Percentiles rank a stretch among this genome's conserved stretches.
phyloP scores from a whole-genome alignment of 2,329 filamentous ascomycete species.

The Monosporascus ibericus region DNA sequence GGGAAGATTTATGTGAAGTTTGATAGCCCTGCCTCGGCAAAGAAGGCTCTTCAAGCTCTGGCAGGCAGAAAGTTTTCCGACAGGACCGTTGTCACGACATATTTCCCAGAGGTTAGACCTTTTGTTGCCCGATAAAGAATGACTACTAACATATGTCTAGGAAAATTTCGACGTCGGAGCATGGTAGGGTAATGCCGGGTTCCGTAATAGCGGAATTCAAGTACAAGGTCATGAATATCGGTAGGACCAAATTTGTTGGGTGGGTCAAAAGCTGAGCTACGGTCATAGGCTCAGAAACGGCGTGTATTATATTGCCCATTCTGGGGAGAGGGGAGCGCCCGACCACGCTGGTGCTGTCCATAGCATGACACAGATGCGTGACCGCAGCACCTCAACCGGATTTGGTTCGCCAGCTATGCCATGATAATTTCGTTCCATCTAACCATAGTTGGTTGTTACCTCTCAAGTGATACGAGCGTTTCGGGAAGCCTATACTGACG shows the following conservation, averaged over 20 bases:
- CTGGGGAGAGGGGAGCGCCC: neutral
- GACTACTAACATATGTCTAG: conserved; percentile 38
- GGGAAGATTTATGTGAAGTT: conserved; percentile 99
- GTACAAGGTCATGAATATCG: neutral
- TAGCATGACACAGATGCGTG: neutral
- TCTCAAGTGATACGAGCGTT: too few species aligned
- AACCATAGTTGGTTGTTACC: too few species aligned
- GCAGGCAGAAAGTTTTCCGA: conserved; percentile 95
- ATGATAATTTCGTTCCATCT: neutral
- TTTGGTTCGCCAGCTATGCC: neutral
- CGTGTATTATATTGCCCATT: neutral
- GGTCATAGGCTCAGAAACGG: neutral
- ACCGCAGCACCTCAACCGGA: neutral
- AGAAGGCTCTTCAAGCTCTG: conserved; percentile 80
- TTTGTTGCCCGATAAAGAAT: neutral
- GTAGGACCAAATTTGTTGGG: neutral
- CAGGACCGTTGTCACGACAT: conserved; percentile 91
- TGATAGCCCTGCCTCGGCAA: conserved; percentile 68
- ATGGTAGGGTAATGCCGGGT: conserved; percentile 53
- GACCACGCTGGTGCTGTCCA: neutral
- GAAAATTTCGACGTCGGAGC: conserved; percentile 92
- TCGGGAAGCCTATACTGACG: too few species aligned
- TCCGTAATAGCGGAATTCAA: neutral
- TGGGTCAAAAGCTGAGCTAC: neutral
- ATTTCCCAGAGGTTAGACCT: conserved; percentile 76